phyloP scores from a whole-genome alignment of 2,329 filamentous ascomycete genomes.

The Sclerotinia sclerotiorum region DNA sequence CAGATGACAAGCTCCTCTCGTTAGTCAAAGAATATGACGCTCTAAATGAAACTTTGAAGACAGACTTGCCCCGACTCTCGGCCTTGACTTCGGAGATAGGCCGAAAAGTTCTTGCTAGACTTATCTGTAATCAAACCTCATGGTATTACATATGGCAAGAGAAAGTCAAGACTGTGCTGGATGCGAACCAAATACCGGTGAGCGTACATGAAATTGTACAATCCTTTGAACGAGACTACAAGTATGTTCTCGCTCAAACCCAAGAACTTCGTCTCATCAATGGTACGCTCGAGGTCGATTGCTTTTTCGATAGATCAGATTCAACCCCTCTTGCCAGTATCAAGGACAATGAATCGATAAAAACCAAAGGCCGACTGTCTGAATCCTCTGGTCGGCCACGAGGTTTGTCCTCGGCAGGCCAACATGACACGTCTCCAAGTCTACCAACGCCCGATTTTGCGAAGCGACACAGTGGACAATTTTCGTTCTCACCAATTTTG shows the following conservation, averaged over 20 bases:
- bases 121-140: constrained; percentile 77
- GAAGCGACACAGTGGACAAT: constrained; percentile 64
- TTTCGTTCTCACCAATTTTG: constrained; percentile 58
- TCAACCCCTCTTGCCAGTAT: constrained; percentile 32
- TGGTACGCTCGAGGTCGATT: constrained; percentile 51
- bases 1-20: constrained; percentile 81
- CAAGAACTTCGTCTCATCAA: constrained; percentile 76
- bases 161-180: constrained; percentile 75
- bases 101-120: constrained; percentile 77
- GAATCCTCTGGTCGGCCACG: constrained; percentile 49
- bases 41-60: constrained; percentile 88
- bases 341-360: constrained; percentile 12
- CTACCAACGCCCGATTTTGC: constrained; percentile 66
- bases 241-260: constrained; percentile 70
- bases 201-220: constrained; percentile 72
- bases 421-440: constrained; percentile 56
- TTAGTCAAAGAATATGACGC: constrained; percentile 80
- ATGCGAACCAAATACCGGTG: constrained; percentile 61
- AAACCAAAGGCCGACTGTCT: constrained; percentile 34
- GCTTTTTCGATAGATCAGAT: constrained; percentile 24
- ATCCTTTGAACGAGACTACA: constrained; percentile 77
- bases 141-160: constrained; percentile 85
- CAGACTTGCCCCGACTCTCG: constrained; percentile 85
- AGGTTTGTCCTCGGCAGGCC: constrained; percentile 59
- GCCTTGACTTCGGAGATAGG: constrained; percentile 78